Conservation (phyloP, 2,329 filamentous ascomycete species). For the Epichloe uncinata region DNA sequence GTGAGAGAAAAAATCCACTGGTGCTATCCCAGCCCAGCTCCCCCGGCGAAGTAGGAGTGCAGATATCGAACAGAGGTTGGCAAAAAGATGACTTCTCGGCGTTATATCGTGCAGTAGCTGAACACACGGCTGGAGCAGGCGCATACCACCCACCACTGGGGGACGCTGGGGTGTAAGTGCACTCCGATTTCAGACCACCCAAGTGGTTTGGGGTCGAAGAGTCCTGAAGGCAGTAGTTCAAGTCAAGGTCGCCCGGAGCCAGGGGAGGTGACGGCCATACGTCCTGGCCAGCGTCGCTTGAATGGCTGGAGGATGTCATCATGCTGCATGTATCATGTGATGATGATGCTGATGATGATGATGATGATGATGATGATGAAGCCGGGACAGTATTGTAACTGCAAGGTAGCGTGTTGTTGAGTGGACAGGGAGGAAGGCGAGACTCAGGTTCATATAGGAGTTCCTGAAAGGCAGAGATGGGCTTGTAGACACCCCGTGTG, state of each 20-base stretch:
- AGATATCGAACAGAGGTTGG: background rate
- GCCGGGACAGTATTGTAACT: constrained; percentile 6
- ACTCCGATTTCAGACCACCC: background rate
- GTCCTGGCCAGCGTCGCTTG: constrained; percentile 9
- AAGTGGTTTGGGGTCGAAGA: background rate
- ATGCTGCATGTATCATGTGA: constrained; percentile 3
- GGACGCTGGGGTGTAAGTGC: background rate
- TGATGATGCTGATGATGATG: too few relatives aligned
- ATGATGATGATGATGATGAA: constrained; percentile 7
- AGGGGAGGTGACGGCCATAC: constrained; percentile 25
- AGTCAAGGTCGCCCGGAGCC: background rate
- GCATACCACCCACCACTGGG: constrained; percentile 1
- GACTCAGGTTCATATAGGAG: constrained; percentile 12
- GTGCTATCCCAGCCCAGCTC: background rate
- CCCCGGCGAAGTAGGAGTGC: background rate
- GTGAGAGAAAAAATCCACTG: background rate
- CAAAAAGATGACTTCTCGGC: background rate
- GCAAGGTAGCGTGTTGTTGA: background rate
- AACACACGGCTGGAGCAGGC: background rate
- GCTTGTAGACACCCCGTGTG: constrained; percentile 13
- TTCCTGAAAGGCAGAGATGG: constrained; percentile 12
- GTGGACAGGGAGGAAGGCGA: constrained; percentile 6
- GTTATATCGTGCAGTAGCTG: background rate
- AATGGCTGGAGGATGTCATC: constrained; percentile 2
- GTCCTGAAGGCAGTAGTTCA: constrained; percentile 3